phyloP scores from a whole-genome alignment of 192 early-diverging fungal genomes.

The Backusella circina region DNA sequence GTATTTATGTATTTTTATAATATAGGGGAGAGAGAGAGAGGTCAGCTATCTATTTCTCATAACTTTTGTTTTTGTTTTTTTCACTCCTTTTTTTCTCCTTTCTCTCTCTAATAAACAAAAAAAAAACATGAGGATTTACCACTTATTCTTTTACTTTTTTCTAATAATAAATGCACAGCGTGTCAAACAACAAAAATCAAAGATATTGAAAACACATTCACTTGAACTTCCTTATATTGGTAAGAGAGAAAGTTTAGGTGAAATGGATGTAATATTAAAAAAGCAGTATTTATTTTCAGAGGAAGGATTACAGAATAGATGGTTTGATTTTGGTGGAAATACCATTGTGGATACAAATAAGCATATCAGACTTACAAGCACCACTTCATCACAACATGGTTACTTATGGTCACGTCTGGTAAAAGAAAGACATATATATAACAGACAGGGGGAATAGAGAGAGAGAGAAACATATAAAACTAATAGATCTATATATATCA shows the following conservation, averaged over 20 bases:
- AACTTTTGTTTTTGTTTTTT: not conserved
- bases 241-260: not conserved
- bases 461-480: not conserved
- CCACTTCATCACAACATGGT: constrained; percentile 75
- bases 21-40: not conserved
- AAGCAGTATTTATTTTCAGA: constrained; percentile 31
- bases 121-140: not conserved
- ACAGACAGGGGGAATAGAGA: too few relatives aligned
- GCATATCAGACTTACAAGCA: constrained; percentile 83
- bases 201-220: not conserved
- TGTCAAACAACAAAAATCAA: not conserved
- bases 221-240: not conserved
- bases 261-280: not conserved
- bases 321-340: constrained; percentile 96
- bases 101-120: not conserved
- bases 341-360: constrained; percentile 83
- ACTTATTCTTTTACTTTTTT: not conserved
- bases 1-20: not conserved
- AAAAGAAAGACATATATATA: too few relatives aligned
- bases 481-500: not conserved
- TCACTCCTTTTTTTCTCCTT: not conserved
- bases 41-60: not conserved
- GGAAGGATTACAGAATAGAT: constrained; percentile 76
- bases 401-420: constrained; percentile 75
- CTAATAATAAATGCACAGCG: not conserved